Base-by-base conservation (phyloP, 2,329 filamentous ascomycete genomes). In the Grosmannia clavigera region DNA sequence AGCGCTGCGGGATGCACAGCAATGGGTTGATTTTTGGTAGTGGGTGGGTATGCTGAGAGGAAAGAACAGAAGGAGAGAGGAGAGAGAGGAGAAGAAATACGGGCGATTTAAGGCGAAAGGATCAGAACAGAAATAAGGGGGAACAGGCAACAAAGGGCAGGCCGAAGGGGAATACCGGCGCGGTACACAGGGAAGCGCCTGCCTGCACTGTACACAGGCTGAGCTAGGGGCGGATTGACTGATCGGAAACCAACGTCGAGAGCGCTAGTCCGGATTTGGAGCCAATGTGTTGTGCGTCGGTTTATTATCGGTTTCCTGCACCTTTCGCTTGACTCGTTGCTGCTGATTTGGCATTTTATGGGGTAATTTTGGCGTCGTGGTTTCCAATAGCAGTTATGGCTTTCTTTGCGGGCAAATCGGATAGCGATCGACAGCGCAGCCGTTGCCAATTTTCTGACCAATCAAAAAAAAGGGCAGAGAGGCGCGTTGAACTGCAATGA, bases 11-110 rank as follows among this genome's bases (percentile, higher is more conserved):
- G 65, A 67, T 67, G 65, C 61, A 64, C 61, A 59, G 50, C 70
- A 66, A 63, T 63, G 67, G 25, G 56, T 33, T 40, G 25, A 43
- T 60, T 58, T 58, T 66, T 67, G 66, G 67, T 66, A 67, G 66
- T 65, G 64, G 59, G n/a, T 66, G 61, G 62, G 61, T 66, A 67
- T 65, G 64, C 65, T 64, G 66, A 27, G 63, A 66, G 68, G 68
- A 38, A 65, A 60, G 61, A 31, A 61, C 61, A 58, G 58, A 52
- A 54, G 58, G 25, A 58, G 38, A 59, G 48, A 3, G 52, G 51
- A 43, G 27, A 40, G n/a, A 55, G 52, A 46, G 33, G 40, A 52
- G 48, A 58, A 53, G 57, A 58, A 55, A 50, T 48, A 38, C 46
- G 59, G 25, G 57, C 55, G 55, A 55, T 58, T 59, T 61, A 61